A percentile compares a stretch with the other conserved stretches of the same genome.
Conservation (phyloP, 2,329 filamentous ascomycete species). For the Colletotrichum musae region DNA sequence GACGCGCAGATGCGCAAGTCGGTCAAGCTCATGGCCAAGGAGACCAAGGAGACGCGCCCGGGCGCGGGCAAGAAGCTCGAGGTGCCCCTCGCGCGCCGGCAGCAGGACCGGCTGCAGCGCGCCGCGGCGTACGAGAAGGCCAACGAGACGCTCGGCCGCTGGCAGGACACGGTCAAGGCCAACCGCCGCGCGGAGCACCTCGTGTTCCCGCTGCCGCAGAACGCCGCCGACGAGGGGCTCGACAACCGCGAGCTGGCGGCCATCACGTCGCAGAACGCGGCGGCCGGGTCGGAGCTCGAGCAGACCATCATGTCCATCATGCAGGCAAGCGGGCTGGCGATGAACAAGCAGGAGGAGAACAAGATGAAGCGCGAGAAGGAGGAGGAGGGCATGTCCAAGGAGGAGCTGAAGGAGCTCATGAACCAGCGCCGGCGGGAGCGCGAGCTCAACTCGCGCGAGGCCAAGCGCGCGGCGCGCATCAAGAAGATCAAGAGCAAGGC, state of each 20-base stretch:
- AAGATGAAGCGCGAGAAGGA: conserved; percentile 75
- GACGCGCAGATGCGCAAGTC: conserved; percentile 85
- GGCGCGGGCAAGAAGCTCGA: conserved; percentile 77
- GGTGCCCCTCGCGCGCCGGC: conserved; percentile 85
- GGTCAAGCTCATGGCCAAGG: conserved; percentile 80
- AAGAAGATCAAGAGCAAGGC: conserved; percentile 99
- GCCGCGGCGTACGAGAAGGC: conserved; percentile 89
- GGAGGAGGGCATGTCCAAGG: conserved; percentile 78
- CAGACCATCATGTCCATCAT: conserved; percentile 89
- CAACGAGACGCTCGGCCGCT: conserved; percentile 90
- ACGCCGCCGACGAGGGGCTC: conserved; percentile 72
- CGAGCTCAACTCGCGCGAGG: conserved; percentile 89
- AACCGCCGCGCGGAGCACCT: conserved; percentile 94
- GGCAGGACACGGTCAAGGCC: conserved; percentile 95
- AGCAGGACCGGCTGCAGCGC: conserved; percentile 89
- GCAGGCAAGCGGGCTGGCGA: conserved; percentile 85
- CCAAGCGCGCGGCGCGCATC: conserved; percentile 89
- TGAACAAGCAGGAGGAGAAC: conserved; percentile 58
- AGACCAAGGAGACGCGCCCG: conserved; percentile 65
- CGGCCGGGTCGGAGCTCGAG: conserved; percentile 83
- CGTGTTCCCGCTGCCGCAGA: conserved; percentile 86
- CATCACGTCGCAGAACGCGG: conserved; percentile 72
- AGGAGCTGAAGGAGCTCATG: conserved; percentile 79
- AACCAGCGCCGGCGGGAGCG: conserved; percentile 84
- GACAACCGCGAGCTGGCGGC: conserved; percentile 76